Percentiles rank a stretch among this genome's conserved stretches.
phyloP scores from a whole-genome alignment of 495 filamentous ascomycete genomes.

The Neurospora africana region DNA sequence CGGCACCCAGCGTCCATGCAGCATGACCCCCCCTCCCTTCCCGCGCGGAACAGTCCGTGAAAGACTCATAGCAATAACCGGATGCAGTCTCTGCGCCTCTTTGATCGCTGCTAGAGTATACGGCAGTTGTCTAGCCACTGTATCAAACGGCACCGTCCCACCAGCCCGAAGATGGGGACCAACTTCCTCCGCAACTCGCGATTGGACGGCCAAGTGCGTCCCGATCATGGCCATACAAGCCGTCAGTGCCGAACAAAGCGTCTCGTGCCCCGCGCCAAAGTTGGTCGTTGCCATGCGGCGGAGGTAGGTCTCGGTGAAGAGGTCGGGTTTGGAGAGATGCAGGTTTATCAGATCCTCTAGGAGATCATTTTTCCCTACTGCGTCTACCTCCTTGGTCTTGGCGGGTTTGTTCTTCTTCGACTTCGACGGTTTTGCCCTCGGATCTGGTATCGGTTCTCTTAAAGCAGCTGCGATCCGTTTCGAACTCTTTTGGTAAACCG shows the following conservation, averaged over 20 bases:
- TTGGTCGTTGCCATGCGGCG: conserved; percentile 37
- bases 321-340: conserved; percentile 19
- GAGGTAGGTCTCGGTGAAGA: conserved; percentile 27
- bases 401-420: not conserved
- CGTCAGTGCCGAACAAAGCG: conserved; percentile 35
- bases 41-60: conserved; percentile 39
- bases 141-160: not conserved
- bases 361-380: conserved; percentile 15
- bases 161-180: not conserved
- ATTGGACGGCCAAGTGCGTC: conserved; percentile 12
- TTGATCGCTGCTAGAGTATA: conserved; percentile 54
- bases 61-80: conserved; percentile 46
- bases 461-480: conserved; percentile 14
- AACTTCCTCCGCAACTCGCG: conserved; percentile 18
- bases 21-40: conserved; percentile 9
- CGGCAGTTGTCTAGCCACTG: conserved; percentile 14
- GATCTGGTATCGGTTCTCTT: not conserved
- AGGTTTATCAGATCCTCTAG: conserved; percentile 27
- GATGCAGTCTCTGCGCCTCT: conserved; percentile 51
- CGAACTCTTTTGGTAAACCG: conserved; percentile 19
- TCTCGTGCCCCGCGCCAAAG: conserved; percentile 40
- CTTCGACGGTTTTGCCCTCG: not conserved
- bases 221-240: conserved; percentile 28
- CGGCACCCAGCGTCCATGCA: conserved; percentile 42
- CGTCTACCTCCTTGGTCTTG: not conserved